Evolutionary conservation across 2,329 filamentous ascomycete species (phyloP).

Genomic region (Thelonectria rubi): DNA sequence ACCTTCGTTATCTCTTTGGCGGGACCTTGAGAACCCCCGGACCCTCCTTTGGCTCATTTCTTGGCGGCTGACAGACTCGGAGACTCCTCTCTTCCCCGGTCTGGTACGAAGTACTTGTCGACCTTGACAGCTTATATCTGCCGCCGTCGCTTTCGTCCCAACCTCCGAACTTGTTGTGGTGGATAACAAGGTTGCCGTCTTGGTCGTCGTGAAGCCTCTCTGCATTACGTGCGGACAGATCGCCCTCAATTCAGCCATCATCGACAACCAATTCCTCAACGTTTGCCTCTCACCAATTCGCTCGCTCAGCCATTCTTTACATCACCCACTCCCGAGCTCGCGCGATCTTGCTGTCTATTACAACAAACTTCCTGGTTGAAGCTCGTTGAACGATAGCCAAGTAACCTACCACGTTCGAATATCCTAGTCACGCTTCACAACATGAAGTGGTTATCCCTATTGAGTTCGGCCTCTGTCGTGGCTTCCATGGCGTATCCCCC

Average conservation of each 20-base stretch:
- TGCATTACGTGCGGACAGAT: too few relatives aligned
- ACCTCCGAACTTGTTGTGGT: neutral
- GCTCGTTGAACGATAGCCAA: constrained; percentile 12
- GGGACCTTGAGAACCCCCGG: neutral
- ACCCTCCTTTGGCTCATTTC: neutral
- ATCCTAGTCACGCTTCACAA: neutral
- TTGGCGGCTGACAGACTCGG: neutral
- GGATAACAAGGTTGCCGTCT: neutral
- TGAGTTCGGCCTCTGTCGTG: constrained; percentile 15
- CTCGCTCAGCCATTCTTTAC: neutral
- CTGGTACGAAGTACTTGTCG: neutral
- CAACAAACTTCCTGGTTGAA: neutral
- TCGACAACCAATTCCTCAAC: neutral
- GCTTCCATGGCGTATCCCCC: constrained; percentile 13
- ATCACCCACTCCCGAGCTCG: too few relatives aligned
- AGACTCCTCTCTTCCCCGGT: neutral
- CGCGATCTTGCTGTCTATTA: too few relatives aligned
- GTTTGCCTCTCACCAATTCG: neutral
- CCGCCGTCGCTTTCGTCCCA: neutral
- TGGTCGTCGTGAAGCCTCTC: neutral
- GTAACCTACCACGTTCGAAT: neutral
- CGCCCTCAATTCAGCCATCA: neutral
- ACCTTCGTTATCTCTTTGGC: constrained; percentile 3
- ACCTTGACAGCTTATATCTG: neutral
- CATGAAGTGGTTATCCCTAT: constrained; percentile 24